Percentiles rank a stretch among this genome's conserved stretches.
Conservation (phyloP, 305 asterid genomes). For the Euphrasia arctica region DNA sequence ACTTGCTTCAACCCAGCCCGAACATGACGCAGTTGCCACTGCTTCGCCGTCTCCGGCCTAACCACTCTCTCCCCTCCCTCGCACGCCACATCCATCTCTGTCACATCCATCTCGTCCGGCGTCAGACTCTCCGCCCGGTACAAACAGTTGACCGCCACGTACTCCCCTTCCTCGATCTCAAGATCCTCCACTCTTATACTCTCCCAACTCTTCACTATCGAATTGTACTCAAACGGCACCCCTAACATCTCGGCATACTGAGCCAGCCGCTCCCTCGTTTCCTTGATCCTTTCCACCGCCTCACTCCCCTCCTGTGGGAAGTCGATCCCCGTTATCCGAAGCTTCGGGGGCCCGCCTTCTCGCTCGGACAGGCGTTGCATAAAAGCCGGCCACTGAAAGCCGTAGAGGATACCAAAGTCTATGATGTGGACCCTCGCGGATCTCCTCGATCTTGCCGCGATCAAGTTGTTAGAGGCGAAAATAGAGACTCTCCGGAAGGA, state of each 20-base stretch:
- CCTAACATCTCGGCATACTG: background rate
- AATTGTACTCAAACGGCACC: background rate
- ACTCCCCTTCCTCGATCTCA: background rate
- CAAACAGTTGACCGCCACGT: background rate
- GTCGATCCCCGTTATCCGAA: background rate
- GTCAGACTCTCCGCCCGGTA: background rate
- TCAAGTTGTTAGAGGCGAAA: background rate
- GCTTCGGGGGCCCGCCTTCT: slow-evolving; percentile 1
- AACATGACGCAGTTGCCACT: background rate
- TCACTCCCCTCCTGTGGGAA: background rate
- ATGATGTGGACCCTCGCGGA: background rate
- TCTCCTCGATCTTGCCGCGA: background rate
- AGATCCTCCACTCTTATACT: background rate
- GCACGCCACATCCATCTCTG: background rate
- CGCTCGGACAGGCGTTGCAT: background rate
- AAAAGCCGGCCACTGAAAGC: background rate
- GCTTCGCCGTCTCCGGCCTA: background rate
- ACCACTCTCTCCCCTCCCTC: background rate
- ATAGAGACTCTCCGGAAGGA: background rate
- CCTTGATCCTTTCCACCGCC: background rate
- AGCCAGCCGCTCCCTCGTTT: background rate
- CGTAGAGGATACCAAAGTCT: background rate
- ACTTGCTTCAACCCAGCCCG: background rate
- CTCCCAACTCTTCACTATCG: background rate
- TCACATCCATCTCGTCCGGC: background rate